These are phyloP conservation scores for Fusarium staphyleae DNA, from an alignment of 2,329 filamentous ascomycete genomes.

Conservation along the genomic window DNA sequence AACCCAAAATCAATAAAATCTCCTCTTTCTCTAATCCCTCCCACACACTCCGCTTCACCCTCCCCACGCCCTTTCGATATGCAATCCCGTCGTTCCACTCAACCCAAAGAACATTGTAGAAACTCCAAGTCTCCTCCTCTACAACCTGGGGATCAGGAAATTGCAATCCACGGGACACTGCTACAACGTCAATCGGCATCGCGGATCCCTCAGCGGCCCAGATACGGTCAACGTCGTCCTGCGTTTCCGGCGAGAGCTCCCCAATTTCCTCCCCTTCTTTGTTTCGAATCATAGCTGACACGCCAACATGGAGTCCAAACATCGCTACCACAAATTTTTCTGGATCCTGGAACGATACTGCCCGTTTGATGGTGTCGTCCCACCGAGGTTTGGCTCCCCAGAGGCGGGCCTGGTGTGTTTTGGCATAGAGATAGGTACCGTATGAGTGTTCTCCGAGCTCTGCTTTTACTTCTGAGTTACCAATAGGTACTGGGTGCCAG, in stretches of 20 bases:
- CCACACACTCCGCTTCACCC: constrained; percentile 4
- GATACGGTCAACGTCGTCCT: not conserved
- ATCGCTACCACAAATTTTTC: not conserved
- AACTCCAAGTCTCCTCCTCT: not conserved
- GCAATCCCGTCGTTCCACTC: constrained; percentile 9
- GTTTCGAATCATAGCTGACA: constrained; percentile 3
- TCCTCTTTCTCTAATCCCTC: constrained; percentile 5
- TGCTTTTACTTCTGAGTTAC: not conserved
- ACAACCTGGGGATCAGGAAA: not conserved
- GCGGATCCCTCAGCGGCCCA: not conserved
- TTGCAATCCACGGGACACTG: constrained; percentile 2
- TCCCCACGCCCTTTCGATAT: constrained; percentile 8
- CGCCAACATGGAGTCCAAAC: constrained; percentile 3
- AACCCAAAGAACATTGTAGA: constrained; percentile 17
- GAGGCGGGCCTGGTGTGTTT: not conserved
- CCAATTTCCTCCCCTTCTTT: constrained; percentile 1
- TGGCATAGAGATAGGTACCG: constrained; percentile 7
- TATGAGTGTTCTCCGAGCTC: not conserved
- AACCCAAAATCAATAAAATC: constrained; percentile 7
- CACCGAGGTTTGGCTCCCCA: not conserved
- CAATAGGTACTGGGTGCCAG: constrained; percentile 5
- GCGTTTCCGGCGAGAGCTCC: constrained; percentile 1
- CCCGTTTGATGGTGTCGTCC: not conserved
- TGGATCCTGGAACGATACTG: too few relatives aligned
- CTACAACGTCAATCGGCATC: not conserved